A percentile compares a stretch with the other conserved stretches of the same genome.
Conservation (phyloP, 306 rosid genomes). For the Gastrolobium bilobum region DNA sequence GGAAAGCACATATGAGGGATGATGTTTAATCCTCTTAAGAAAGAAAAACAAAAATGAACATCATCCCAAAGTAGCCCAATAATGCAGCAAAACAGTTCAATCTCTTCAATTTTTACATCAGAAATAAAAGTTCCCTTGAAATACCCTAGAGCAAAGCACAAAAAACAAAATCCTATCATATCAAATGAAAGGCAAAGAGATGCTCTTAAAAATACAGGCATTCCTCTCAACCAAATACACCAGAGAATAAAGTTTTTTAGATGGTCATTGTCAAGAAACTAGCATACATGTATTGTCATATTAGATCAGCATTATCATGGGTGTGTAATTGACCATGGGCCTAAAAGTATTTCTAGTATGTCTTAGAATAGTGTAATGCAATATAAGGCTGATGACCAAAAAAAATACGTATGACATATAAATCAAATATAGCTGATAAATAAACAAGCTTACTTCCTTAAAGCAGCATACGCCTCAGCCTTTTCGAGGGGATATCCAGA, state of each 20-base stretch:
- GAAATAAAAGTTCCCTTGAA: slow-evolving; percentile 27
- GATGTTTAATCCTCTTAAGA: neutral
- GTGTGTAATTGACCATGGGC: slow-evolving; percentile 22
- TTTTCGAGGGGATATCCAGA: slow-evolving; percentile 90
- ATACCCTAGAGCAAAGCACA: slow-evolving; percentile 17
- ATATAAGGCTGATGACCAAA: slow-evolving; percentile 39
- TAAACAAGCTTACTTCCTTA: slow-evolving; percentile 84
- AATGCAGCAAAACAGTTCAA: slow-evolving; percentile 7
- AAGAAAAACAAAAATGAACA: neutral
- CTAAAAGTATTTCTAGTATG: slow-evolving; percentile 10
- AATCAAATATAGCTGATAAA: slow-evolving; percentile 47
- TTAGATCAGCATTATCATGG: slow-evolving; percentile 26
- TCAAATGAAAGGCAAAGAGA: slow-evolving; percentile 3
- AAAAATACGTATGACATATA: slow-evolving; percentile 10
- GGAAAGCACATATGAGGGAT: neutral
- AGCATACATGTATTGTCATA: neutral
- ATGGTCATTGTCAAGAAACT: slow-evolving; percentile 40
- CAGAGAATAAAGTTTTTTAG: slow-evolving; percentile 1
- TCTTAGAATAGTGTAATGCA: slow-evolving; percentile 23
- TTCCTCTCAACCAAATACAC: slow-evolving; percentile 21
- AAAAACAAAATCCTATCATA: slow-evolving; percentile 27
- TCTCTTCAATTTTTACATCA: slow-evolving; percentile 21
- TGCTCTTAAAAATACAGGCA: neutral
- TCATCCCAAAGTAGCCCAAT: neutral
- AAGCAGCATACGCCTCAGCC: slow-evolving; percentile 92